A percentile compares a stretch with the other conserved stretches of the same genome.
Evolutionary conservation across 169 alveolate genomes (phyloP).

Genomic region (Babesia ovata): DNA sequence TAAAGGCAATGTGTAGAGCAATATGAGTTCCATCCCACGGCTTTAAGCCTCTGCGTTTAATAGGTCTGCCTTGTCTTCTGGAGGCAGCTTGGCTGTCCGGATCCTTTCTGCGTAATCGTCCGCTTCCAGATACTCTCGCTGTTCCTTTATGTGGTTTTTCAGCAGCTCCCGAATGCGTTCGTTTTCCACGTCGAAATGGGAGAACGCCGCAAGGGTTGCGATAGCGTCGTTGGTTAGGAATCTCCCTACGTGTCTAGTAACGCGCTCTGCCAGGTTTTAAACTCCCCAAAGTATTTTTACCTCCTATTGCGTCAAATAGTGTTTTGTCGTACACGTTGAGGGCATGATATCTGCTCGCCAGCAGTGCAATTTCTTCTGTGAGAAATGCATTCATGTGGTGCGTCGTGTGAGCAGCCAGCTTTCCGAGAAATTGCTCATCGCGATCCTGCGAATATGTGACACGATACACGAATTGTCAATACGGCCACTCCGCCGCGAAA

Average conservation of each 20-base stretch:
- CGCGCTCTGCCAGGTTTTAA: neutral
- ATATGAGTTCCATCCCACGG: neutral
- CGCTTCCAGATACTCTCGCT: slow-evolving; percentile 3
- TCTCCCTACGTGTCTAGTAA: slow-evolving; percentile 10
- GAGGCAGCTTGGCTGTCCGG: neutral
- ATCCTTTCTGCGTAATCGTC: neutral
- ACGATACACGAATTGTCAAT: too few species aligned
- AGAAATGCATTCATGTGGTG: neutral
- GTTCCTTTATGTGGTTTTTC: slow-evolving; percentile 7
- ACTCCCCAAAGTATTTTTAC: neutral
- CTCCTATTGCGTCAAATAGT: slow-evolving; percentile 4
- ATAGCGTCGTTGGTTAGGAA: slow-evolving; percentile 19
- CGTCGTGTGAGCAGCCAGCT: slow-evolving; percentile 10
- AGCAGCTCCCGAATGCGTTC: neutral
- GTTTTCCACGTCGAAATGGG: slow-evolving; percentile 16
- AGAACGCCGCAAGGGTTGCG: slow-evolving; percentile 8
- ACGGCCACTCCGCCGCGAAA: too few species aligned
- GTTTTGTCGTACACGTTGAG: slow-evolving; percentile 7
- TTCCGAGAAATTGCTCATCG: neutral
- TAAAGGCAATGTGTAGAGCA: neutral
- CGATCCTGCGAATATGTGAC: neutral
- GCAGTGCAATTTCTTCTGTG: slow-evolving; percentile 9
- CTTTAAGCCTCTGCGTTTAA: neutral
- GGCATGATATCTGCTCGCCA: slow-evolving; percentile 18
- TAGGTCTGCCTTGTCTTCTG: slow-evolving; percentile 5